Conservation (phyloP, 1,284 basidiomycete species). For the Coniferiporia sulphurascens region DNA sequence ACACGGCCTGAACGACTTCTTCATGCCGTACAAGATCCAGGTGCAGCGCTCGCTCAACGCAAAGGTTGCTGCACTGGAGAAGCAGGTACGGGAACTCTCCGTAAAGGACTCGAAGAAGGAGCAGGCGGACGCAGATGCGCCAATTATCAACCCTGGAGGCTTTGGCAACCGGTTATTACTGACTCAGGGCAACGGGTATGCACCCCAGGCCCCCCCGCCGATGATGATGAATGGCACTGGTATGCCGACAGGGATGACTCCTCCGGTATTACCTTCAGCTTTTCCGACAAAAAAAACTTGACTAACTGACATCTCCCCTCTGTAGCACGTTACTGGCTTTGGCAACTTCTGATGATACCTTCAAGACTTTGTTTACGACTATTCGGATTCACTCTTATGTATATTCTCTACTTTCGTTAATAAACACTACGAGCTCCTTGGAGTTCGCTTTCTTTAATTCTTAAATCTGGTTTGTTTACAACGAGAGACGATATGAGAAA, state of each 20-base stretch:
- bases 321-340: conserved; percentile 21
- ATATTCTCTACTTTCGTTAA: conserved; percentile 3
- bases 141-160: conserved; percentile 76
- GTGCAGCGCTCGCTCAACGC: conserved; percentile 64
- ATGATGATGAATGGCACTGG: conserved; percentile 40
- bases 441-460: not conserved
- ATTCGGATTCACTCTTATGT: conserved; percentile 10
- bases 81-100: conserved; percentile 76
- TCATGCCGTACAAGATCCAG: conserved; percentile 93
- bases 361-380: conserved; percentile 15
- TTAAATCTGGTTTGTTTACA: not conserved
- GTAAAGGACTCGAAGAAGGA: conserved; percentile 86
- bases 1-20: conserved; percentile 92
- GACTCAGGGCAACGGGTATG: conserved; percentile 63
- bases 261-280: conserved; percentile 6
- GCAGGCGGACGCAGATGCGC: conserved; percentile 74
- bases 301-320: not conserved
- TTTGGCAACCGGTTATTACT: conserved; percentile 57
- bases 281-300: not conserved
- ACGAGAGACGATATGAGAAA: too few relatives aligned
- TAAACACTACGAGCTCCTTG: conserved; percentile 9
- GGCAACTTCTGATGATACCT: conserved; percentile 18
- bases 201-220: conserved; percentile 36
- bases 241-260: conserved; percentile 33
- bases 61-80: conserved; percentile 71